phyloP scores from a whole-genome alignment of 208 protist genomes.

The Trypanosoma melophagium region DNA sequence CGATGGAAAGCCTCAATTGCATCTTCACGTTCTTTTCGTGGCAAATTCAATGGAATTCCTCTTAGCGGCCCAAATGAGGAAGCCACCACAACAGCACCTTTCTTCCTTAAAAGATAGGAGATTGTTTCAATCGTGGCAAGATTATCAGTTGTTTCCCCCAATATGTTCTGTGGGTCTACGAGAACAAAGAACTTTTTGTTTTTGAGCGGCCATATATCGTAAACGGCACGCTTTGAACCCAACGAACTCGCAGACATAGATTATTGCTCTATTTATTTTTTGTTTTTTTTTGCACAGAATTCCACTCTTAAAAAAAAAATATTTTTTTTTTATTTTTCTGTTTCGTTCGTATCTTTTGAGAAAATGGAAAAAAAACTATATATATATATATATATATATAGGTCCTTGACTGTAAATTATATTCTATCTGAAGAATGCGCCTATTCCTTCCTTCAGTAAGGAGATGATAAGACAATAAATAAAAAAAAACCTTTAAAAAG shows the following conservation, averaged over 20 bases:
- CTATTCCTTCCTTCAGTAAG: neutral
- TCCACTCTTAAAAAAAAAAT: neutral
- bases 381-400: too few relatives aligned
- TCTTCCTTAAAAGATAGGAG: conserved; percentile 52
- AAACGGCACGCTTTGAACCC: conserved; percentile 70
- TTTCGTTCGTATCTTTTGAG: too few relatives aligned
- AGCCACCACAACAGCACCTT: conserved; percentile 53
- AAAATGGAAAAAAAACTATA: too few relatives aligned
- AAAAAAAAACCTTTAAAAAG: neutral
- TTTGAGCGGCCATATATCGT: conserved; percentile 66
- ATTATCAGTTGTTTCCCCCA: conserved; percentile 43
- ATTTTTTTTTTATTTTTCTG: conserved; percentile 8
- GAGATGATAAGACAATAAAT: conserved; percentile 7
- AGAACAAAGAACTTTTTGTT: conserved; percentile 72
- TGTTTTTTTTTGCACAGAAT: neutral
- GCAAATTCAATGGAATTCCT: conserved; percentile 49
- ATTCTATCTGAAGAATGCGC: too few relatives aligned
- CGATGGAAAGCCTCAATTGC: conserved; percentile 62
- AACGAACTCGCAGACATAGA: conserved; percentile 52
- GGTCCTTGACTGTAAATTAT: too few relatives aligned
- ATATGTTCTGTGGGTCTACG: conserved; percentile 69
- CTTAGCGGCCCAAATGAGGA: conserved; percentile 59
- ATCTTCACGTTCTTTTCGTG: conserved; percentile 41
- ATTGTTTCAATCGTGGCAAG: conserved; percentile 66
- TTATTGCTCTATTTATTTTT: neutral